Percentiles rank a stretch among this genome's conserved stretches.
Evolutionary conservation across 495 filamentous ascomycete genomes (phyloP).

Genomic region (Neurospora hispaniola): DNA sequence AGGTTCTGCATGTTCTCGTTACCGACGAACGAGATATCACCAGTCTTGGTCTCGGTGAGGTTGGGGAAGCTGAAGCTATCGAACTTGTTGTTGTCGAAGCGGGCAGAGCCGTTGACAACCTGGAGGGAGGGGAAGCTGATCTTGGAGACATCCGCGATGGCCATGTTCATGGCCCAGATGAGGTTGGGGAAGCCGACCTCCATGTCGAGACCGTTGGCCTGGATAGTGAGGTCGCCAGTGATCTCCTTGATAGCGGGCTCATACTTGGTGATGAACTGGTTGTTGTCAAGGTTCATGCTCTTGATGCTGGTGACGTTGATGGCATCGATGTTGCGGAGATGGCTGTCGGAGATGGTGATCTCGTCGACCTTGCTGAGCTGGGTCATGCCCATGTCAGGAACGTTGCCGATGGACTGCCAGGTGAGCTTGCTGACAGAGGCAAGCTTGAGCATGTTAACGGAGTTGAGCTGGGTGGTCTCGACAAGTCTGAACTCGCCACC

Average conservation of each 20-base stretch:
- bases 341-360: constrained; percentile 74
- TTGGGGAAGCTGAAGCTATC: constrained; percentile 58
- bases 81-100: constrained; percentile 76
- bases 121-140: constrained; percentile 68
- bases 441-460: constrained; percentile 53
- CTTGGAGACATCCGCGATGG: constrained; percentile 70
- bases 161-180: constrained; percentile 68
- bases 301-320: constrained; percentile 59
- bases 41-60: constrained; percentile 56
- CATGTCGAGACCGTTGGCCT: constrained; percentile 52
- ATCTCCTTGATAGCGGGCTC: constrained; percentile 63
- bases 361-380: constrained; percentile 51
- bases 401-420: constrained; percentile 58
- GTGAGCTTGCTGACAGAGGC: constrained; percentile 50
- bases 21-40: constrained; percentile 68
- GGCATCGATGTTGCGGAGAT: constrained; percentile 60
- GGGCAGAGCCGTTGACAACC: constrained; percentile 65
- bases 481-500: constrained; percentile 55
- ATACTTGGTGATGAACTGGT: constrained; percentile 56
- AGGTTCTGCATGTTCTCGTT: constrained; percentile 71
- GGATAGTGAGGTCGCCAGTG: constrained; percentile 50
- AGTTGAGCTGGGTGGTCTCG: constrained; percentile 53
- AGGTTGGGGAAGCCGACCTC: constrained; percentile 64
- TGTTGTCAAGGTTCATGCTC: constrained; percentile 71
- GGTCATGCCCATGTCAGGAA: constrained; percentile 40